These are phyloP conservation scores for Dendrothele bispora DNA, from an alignment of 768 basidiomycete genomes.

Conservation along the genomic window DNA sequence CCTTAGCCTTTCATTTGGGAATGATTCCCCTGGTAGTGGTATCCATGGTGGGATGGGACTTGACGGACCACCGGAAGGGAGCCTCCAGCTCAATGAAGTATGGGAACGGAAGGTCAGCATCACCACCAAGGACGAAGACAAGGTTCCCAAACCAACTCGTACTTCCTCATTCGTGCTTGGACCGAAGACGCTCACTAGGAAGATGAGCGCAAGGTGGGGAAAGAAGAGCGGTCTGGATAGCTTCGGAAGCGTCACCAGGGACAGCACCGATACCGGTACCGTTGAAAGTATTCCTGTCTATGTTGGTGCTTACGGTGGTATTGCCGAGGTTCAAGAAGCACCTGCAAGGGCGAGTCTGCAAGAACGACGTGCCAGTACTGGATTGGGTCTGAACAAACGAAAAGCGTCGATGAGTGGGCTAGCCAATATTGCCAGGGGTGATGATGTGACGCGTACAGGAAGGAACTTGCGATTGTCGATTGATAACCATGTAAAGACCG, in stretches of 20 bases:
- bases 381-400: constrained; percentile 8
- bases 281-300: too few relatives aligned
- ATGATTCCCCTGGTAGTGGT: too few relatives aligned
- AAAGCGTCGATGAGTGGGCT: constrained; percentile 2
- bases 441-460: neutral
- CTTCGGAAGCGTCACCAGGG: too few relatives aligned
- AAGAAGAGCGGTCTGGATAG: constrained; percentile 5
- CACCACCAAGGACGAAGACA: too few relatives aligned
- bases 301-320: too few relatives aligned
- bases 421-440: neutral
- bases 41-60: too few relatives aligned
- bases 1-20: too few relatives aligned
- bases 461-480: constrained; percentile 29
- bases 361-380: too few relatives aligned
- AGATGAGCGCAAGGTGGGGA: constrained; percentile 34
- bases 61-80: too few relatives aligned
- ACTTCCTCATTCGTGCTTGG: constrained; percentile 9
- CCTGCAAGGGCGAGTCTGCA: constrained; percentile 32
- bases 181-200: constrained; percentile 28
- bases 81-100: too few relatives aligned
- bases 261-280: too few relatives aligned
- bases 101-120: too few relatives aligned
- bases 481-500: constrained; percentile 24
- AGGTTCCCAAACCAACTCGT: neutral
- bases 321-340: neutral